Conservation (phyloP, 805 yeast species). For the Torulaspora gathmanii region DNA sequence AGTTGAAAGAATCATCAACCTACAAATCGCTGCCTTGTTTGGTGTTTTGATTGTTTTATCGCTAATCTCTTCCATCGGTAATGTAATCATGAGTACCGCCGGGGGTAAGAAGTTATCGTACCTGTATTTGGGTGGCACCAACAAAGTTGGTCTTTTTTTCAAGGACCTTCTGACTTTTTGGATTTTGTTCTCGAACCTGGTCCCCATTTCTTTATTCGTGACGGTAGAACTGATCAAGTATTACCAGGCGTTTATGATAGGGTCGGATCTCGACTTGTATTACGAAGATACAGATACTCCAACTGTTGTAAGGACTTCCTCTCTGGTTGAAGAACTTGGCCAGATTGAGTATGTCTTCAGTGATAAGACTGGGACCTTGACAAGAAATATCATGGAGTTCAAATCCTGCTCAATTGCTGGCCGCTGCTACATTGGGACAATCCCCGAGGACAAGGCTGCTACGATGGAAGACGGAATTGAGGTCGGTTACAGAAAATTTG, state of each 20-base stretch:
- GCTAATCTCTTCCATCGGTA: slow-evolving; percentile 80
- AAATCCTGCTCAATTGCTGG: slow-evolving; percentile 93
- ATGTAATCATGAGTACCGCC: slow-evolving; percentile 65
- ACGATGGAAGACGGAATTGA: slow-evolving; percentile 73
- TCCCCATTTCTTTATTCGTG: slow-evolving; percentile 95
- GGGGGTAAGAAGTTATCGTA: slow-evolving; percentile 51
- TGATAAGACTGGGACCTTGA: slow-evolving; percentile 95
- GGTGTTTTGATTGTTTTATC: slow-evolving; percentile 70
- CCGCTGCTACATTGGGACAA: slow-evolving; percentile 74
- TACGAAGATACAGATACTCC: slow-evolving; percentile 86
- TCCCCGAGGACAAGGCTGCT: slow-evolving; percentile 86
- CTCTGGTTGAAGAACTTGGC: slow-evolving; percentile 94
- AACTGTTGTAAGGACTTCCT: slow-evolving; percentile 89
- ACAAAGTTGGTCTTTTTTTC: slow-evolving; percentile 67
- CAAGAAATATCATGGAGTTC: slow-evolving; percentile 95
- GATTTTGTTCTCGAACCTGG: slow-evolving; percentile 93
- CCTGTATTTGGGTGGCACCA: slow-evolving; percentile 62
- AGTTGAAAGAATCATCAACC: slow-evolving; percentile 89
- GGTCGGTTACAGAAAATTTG: slow-evolving; percentile 71
- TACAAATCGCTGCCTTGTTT: slow-evolving; percentile 86
- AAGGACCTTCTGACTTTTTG: slow-evolving; percentile 87
- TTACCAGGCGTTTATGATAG: slow-evolving; percentile 90
- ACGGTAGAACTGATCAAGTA: slow-evolving; percentile 94
- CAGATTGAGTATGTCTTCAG: slow-evolving; percentile 95
- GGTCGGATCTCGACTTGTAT: slow-evolving; percentile 92